Evolutionary conservation across 2,329 filamentous ascomycete genomes (phyloP).

Genomic region (Ramichloridium luteum): DNA sequence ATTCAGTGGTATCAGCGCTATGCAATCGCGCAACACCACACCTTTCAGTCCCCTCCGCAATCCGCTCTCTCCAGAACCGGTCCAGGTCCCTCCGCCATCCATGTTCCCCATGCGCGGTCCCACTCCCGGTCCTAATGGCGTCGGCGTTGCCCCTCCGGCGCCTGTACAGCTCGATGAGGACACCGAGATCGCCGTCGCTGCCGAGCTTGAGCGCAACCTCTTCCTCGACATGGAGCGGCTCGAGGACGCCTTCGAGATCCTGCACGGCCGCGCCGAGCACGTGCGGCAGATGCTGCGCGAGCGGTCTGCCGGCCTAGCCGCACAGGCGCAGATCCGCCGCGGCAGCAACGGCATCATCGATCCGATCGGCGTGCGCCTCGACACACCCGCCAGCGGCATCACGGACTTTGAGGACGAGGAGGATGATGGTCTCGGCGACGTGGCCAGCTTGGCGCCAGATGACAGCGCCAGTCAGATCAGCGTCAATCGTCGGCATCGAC

Average conservation of each 20-base stretch:
- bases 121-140: constrained; percentile 20
- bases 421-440: constrained; percentile 26
- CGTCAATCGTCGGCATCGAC: constrained; percentile 52
- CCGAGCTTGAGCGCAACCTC: constrained; percentile 86
- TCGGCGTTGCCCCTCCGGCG: constrained; percentile 30
- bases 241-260: constrained; percentile 82
- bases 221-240: constrained; percentile 88
- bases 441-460: constrained; percentile 54
- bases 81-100: no score
- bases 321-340: constrained; percentile 48
- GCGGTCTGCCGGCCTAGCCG: constrained; percentile 64
- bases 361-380: constrained; percentile 30
- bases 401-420: constrained; percentile 23
- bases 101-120: constrained; percentile 24
- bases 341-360: constrained; percentile 31
- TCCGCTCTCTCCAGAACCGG: constrained; percentile 13
- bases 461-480: constrained; percentile 73
- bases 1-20: constrained; percentile 47
- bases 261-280: constrained; percentile 74
- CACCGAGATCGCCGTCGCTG: constrained; percentile 77
- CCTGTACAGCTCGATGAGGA: constrained; percentile 88
- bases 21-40: constrained; percentile 37
- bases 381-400: constrained; percentile 29
- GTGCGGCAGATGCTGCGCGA: constrained; percentile 71
- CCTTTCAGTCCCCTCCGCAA: constrained; percentile 29